Conservation (phyloP, 2,329 filamentous ascomycete genomes). For the Diaporthe capsici region DNA sequence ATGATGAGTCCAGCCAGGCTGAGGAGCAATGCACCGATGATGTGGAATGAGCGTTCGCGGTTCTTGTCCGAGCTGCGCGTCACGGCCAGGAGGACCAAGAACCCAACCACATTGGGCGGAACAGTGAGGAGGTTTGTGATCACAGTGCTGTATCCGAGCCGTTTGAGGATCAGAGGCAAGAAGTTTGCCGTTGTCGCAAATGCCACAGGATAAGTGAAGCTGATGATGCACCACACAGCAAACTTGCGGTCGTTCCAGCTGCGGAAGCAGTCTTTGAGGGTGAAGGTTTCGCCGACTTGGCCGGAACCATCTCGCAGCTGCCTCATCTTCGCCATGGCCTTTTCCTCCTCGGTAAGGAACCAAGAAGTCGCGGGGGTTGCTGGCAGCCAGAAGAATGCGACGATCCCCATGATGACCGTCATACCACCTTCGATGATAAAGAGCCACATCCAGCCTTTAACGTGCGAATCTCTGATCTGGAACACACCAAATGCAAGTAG, state of each 20-base stretch:
- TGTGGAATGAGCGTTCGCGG: constrained; percentile 62
- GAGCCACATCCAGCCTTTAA: constrained; percentile 41
- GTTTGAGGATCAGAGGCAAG: constrained; percentile 61
- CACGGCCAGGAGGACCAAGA: constrained; percentile 59
- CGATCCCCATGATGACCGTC: constrained; percentile 37
- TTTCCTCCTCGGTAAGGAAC: constrained; percentile 60
- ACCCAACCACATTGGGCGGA: constrained; percentile 62
- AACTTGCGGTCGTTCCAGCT: constrained; percentile 56
- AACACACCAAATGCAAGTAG: constrained; percentile 40
- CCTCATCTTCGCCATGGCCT: constrained; percentile 56
- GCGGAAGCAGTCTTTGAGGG: constrained; percentile 56
- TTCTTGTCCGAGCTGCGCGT: constrained; percentile 60
- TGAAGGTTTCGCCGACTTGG: constrained; percentile 54
- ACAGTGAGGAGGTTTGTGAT: constrained; percentile 65
- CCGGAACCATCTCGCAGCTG: constrained; percentile 61
- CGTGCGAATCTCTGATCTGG: constrained; percentile 30
- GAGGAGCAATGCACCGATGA: constrained; percentile 54
- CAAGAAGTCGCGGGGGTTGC: constrained; percentile 57
- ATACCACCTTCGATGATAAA: constrained; percentile 42
- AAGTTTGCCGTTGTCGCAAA: constrained; percentile 60
- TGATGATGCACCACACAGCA: constrained; percentile 59
- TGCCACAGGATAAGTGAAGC: constrained; percentile 63
- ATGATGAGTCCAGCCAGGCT: constrained; percentile 61
- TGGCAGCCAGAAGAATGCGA: constrained; percentile 38
- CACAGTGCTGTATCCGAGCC: constrained; percentile 59